A percentile compares a stretch with the other conserved stretches of the same genome.
These are phyloP conservation scores for Citrullus mucosospermus DNA, from an alignment of 306 rosid species.

Conservation along the genomic window DNA sequence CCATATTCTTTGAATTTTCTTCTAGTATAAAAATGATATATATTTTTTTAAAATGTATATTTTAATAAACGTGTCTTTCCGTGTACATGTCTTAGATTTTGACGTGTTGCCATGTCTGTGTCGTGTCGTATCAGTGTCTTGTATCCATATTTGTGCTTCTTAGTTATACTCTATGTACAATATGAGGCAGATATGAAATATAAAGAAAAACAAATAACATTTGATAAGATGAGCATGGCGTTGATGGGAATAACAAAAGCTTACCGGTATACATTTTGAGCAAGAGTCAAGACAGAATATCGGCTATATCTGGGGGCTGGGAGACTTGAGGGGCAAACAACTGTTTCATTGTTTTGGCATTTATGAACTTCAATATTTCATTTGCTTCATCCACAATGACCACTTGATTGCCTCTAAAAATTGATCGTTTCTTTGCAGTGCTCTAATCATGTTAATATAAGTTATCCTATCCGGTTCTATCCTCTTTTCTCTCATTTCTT, in stretches of 20 bases:
- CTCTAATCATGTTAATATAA: conserved; percentile 52
- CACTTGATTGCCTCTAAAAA: conserved; percentile 89
- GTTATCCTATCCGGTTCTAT: conserved; percentile 76
- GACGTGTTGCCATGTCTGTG: too few species aligned
- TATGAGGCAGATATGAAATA: neutral
- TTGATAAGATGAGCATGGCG: neutral
- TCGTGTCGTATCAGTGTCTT: too few species aligned
- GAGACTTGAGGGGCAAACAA: neutral
- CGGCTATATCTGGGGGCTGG: neutral
- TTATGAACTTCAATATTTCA: conserved; percentile 31
- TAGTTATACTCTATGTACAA: too few species aligned
- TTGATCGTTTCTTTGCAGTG: conserved; percentile 57
- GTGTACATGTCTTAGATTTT: too few species aligned
- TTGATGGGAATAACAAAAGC: neutral
- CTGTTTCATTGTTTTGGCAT: neutral
- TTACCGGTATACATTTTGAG: neutral
- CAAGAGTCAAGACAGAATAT: neutral
- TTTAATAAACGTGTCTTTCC: too few species aligned
- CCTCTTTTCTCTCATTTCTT: conserved; percentile 71
- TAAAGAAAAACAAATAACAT: neutral
- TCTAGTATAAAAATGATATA: too few species aligned
- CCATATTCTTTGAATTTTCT: too few species aligned
- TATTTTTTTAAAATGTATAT: too few species aligned
- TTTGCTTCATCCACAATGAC: conserved; percentile 97
- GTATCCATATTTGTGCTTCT: too few species aligned